Base-by-base conservation (phyloP, 257 asterid species). In the Jacaranda copaia region DNA sequence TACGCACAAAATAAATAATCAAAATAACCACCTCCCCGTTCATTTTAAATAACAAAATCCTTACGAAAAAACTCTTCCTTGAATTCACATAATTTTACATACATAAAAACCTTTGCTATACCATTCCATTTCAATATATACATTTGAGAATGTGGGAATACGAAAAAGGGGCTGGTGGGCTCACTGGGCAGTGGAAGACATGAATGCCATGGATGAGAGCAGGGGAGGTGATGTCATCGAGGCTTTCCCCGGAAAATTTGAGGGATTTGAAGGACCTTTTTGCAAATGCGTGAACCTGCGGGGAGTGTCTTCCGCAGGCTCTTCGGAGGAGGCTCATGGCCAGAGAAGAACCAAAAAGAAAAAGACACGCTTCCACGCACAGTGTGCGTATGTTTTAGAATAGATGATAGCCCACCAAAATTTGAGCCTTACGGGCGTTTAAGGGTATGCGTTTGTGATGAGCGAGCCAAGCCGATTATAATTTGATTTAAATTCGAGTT, bases 121-220 rank as follows among this genome's bases (percentile, higher is more conserved):
- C 8, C 7, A 0, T 46, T 10, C 3, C 32, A 53, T 38, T 68
- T 45, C 49, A 42, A 78, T 45, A 58, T 46, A 9, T 4, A 57
- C 19, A 61, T 4, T 56, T 43, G 43, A 8, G 46, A 38, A 61
- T 51, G 42, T 53, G 36, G 35, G 6, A 5, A 63, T 25, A 18
- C 16, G 20, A 8, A 74, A 4, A 58, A 58, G 10, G 67, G 67
- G 58, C 59, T 16, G 36, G 66, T 36, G 58, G 59, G 72, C 89
- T 87, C 81, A 94, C 96, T 2, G 90, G 97, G 90, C 99, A 92
- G 83, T 86, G 96, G 85, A 94, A 92, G 81, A 91, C 98, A 49
- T 92, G 98, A 83, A 94, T 83, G 65, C 97, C 99, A 82, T 88
- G 99, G 68, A 86, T 15, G 79, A 92, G 91, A 51, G 93, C 84